Percentiles rank a stretch among this genome's conserved stretches.
Evolutionary conservation across 495 filamentous ascomycete species (phyloP).

Genomic region (Aspergillus heteromorphus): DNA sequence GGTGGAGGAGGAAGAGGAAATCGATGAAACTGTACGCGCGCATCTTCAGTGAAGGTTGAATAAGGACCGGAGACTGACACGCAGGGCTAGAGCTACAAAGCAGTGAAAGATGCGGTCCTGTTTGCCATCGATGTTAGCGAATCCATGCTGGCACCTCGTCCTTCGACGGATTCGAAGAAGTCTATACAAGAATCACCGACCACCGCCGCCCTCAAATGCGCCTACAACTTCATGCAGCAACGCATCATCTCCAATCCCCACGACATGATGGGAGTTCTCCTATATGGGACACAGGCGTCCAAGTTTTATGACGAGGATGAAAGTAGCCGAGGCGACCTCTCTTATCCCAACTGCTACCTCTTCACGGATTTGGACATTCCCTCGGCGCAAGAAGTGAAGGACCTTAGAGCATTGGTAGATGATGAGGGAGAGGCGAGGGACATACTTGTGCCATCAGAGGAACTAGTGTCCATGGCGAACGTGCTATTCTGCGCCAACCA

Average conservation of each 20-base stretch:
- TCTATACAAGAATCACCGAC: conserved; percentile 63
- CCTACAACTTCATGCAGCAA: conserved; percentile 93
- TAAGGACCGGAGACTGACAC: not conserved
- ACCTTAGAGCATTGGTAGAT: conserved; percentile 66
- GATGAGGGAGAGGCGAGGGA: conserved; percentile 59
- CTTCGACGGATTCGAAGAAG: conserved; percentile 63
- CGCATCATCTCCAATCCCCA: conserved; percentile 94
- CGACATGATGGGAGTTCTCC: conserved; percentile 96
- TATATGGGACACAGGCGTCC: conserved; percentile 85
- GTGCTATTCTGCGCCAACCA: conserved; percentile 93
- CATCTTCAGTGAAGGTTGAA: not conserved
- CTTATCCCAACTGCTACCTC: conserved; percentile 90
- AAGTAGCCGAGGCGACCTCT: conserved; percentile 50
- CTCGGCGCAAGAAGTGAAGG: conserved; percentile 78
- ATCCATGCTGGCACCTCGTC: conserved; percentile 77
- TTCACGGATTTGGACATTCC: conserved; percentile 86
- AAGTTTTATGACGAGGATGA: conserved; percentile 72
- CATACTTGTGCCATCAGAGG: conserved; percentile 62
- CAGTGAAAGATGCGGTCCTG: conserved; percentile 90
- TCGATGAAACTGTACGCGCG: conserved; percentile 61
- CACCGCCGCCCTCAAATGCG: conserved; percentile 85
- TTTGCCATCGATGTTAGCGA: conserved; percentile 92
- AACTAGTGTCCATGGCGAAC: conserved; percentile 77
- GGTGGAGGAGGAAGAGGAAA: conserved; percentile 64
- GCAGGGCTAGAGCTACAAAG: conserved; percentile 69